Evolutionary conservation across 805 yeast genomes (phyloP).

Genomic region (Saccharomycopsis sp.): DNA sequence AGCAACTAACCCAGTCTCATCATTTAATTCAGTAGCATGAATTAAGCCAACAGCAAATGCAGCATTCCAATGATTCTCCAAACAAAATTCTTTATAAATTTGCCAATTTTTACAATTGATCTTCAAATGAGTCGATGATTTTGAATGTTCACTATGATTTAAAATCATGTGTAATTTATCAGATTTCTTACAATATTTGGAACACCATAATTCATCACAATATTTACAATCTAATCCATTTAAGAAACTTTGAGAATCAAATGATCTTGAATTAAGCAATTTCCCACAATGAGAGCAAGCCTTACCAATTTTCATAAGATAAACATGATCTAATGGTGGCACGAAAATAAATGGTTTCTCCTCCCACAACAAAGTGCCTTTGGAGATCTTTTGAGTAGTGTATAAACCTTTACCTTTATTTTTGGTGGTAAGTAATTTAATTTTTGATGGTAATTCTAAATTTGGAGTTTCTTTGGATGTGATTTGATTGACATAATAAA

Average conservation of each 20-base stretch:
- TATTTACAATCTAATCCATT: slow-evolving; percentile 57
- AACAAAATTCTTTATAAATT: slow-evolving; percentile 52
- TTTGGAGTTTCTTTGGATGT: slow-evolving; percentile 43
- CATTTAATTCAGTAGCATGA: slow-evolving; percentile 38
- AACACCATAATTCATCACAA: slow-evolving; percentile 69
- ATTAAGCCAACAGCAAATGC: slow-evolving; percentile 58
- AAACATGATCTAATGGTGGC: slow-evolving; percentile 61
- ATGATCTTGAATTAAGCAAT: slow-evolving; percentile 32
- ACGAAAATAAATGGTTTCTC: slow-evolving; percentile 57
- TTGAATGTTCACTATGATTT: slow-evolving; percentile 43
- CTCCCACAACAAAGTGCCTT: slow-evolving; percentile 52
- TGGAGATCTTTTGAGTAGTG: slow-evolving; percentile 39
- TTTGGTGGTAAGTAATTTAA: slow-evolving; percentile 43
- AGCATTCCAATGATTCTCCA: slow-evolving; percentile 60
- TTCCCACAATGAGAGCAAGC: slow-evolving; percentile 73
- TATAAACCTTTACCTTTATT: slow-evolving; percentile 56
- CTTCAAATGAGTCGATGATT: slow-evolving; percentile 25
- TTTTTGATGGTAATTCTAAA: slow-evolving; percentile 30
- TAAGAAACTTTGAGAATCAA: slow-evolving; percentile 22
- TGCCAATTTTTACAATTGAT: slow-evolving; percentile 45
- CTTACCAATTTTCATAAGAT: slow-evolving; percentile 50
- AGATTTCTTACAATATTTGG: slow-evolving; percentile 47
- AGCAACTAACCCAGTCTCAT: slow-evolving; percentile 33
- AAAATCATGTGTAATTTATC: slow-evolving; percentile 48
- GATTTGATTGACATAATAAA: slow-evolving; percentile 48